These are phyloP conservation scores for Collybia mongolica DNA, from an alignment of 768 basidiomycete genomes.

Conservation along the genomic window DNA sequence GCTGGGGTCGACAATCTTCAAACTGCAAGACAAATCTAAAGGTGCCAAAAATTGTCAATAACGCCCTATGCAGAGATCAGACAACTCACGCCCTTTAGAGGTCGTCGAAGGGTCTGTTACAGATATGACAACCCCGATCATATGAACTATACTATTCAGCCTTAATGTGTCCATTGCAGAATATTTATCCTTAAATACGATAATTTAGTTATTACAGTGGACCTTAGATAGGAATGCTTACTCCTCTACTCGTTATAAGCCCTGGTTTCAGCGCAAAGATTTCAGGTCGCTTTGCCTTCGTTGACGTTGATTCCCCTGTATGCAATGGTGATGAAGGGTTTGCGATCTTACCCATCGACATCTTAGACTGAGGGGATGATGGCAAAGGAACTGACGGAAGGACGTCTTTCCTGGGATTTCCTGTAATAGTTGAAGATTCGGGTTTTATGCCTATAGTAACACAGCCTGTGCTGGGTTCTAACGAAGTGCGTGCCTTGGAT, in stretches of 20 bases:
- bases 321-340: too few species aligned
- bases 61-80: neutral
- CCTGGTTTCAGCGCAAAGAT: neutral
- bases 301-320: too few species aligned
- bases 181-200: constrained; percentile 15
- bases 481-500: too few species aligned
- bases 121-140: constrained; percentile 22
- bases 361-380: too few species aligned
- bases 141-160: constrained; percentile 7
- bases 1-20: constrained; percentile 55
- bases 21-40: constrained; percentile 44
- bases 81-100: constrained; percentile 21
- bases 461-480: too few species aligned
- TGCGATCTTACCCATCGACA: too few species aligned
- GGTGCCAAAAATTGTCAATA: neutral
- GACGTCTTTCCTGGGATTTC: too few species aligned
- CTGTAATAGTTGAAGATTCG: too few species aligned
- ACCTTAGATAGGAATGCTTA: neutral
- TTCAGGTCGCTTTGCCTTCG: neutral
- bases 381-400: too few species aligned
- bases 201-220: neutral
- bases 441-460: too few species aligned
- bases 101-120: constrained; percentile 14
- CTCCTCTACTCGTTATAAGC: constrained; percentile 1
- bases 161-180: constrained; percentile 9